These are phyloP conservation scores for Aspergillus sp. DNA, from an alignment of 2,329 filamentous ascomycete genomes.

Conservation along the genomic window DNA sequence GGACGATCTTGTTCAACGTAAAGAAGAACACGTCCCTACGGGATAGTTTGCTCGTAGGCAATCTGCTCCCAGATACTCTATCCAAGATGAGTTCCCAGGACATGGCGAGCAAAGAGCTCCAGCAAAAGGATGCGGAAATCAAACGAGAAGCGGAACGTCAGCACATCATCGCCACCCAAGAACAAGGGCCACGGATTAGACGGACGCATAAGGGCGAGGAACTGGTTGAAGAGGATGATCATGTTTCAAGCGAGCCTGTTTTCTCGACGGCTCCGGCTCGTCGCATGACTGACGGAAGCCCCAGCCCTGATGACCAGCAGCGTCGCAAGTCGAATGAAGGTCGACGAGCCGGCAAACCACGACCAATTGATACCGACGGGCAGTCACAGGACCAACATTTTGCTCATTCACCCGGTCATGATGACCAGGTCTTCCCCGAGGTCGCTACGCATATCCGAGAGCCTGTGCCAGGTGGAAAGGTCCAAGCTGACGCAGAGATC, in stretches of 20 bases:
- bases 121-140: conserved; percentile 54
- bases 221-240: conserved; percentile 67
- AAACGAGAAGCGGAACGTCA: conserved; percentile 52
- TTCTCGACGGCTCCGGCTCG: conserved; percentile 42
- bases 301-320: conserved; percentile 21
- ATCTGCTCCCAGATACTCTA: conserved; percentile 65
- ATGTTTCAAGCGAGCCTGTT: conserved; percentile 42
- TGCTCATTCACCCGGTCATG: conserved; percentile 63
- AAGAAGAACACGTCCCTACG: conserved; percentile 80
- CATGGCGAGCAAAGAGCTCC: conserved; percentile 84
- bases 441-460: conserved; percentile 32
- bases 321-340: conserved; percentile 12
- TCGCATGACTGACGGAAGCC: conserved; percentile 22
- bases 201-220: conserved; percentile 95
- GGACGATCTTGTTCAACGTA: conserved; percentile 75
- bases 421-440: conserved; percentile 39
- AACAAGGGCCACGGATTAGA: conserved; percentile 69
- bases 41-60: conserved; percentile 65
- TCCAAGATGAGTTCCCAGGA: conserved; percentile 86
- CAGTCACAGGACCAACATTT: conserved; percentile 71
- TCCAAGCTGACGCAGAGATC: conserved; percentile 72
- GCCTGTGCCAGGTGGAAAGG: conserved; percentile 40
- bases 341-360: conserved; percentile 14
- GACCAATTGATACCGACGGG: conserved; percentile 39
- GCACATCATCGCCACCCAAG: conserved; percentile 66